Percentiles rank a stretch among this genome's conserved stretches.
These are phyloP conservation scores for Taxillus chinensis DNA, from an alignment of 164 flowering plant genomes.

Conservation along the genomic window DNA sequence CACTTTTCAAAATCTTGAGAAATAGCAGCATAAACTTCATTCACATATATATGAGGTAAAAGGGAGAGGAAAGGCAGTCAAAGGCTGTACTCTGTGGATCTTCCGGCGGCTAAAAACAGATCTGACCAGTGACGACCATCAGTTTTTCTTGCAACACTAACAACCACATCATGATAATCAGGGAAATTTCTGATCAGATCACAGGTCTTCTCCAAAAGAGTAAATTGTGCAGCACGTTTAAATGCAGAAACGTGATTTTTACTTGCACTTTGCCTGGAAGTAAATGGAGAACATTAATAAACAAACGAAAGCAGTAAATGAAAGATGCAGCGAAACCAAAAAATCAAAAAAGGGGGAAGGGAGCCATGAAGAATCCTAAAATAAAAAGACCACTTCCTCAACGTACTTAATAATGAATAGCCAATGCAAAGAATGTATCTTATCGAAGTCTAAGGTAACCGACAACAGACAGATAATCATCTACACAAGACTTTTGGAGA, in stretches of 20 bases:
- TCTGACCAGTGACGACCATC: constrained; percentile 99
- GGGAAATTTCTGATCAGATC: constrained; percentile 80
- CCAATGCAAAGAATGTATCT: no score
- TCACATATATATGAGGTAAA: neutral
- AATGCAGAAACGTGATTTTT: constrained; percentile 43
- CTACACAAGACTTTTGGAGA: no score
- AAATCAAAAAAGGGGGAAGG: no score
- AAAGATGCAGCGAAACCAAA: no score
- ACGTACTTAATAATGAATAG: no score
- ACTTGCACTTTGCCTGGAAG: constrained; percentile 60
- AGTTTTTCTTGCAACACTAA: constrained; percentile 98
- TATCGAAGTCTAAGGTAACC: no score
- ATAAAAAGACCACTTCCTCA: no score
- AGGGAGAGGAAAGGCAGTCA: neutral
- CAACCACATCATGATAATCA: constrained; percentile 91
- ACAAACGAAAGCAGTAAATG: neutral
- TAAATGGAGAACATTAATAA: constrained; percentile 5
- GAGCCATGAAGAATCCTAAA: no score
- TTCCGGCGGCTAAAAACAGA: constrained; percentile 90
- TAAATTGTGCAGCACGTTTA: constrained; percentile 19
- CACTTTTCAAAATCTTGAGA: no score
- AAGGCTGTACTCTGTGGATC: constrained; percentile 82
- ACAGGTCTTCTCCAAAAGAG: constrained; percentile 89
- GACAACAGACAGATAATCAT: no score
- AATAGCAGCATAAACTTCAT: no score